Base-by-base conservation (phyloP, 2,329 filamentous ascomycete species). In the Cordyceps tenuipes region DNA sequence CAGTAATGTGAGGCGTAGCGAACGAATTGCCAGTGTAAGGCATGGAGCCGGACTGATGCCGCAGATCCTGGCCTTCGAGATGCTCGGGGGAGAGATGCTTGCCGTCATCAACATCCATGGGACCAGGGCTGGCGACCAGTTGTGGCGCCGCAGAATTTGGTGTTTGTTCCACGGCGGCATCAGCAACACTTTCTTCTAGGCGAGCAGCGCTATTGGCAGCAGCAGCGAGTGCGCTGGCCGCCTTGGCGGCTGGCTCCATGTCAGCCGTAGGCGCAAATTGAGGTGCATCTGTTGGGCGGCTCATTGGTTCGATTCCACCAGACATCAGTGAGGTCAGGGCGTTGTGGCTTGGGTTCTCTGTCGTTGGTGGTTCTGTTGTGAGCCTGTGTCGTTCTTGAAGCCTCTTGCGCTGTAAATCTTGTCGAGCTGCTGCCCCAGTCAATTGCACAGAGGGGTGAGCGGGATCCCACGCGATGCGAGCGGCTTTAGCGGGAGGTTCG, bases 11-110 rank as follows among this genome's bases (percentile, higher is more conserved):
- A 12, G 68, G 67, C 31, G 71, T 72, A 3, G 75, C 70, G 50
- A 79, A 75, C 21, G 82, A 70, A 41, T 79, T 76, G 2, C 80
- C 80, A 1, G 82, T 81, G 63, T 84, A 84, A 2, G 81, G 82
- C 57, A 84, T 67, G 1, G 81, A 82, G 17, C 70, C 71, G n/a
- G 75, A 72, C n/a, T 75, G 74, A 1, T 73, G 69, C 60, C 80
- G 79, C 59, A 82, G 79, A 57, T 82, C 80, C 69, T 80, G 80
- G 29, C 74, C 75, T 48, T 75, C 76, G 50, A 78, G 74, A 57
- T 74, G 73, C 50, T 74, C 71, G 56, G 65, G 67, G 23, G 70
- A 62, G 67, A 71, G 62, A 66, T 76, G 63, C 61, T 73, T 65
- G 59, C 69, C 70, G 48, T 70, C 68, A 64, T 83, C 81, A 52